A percentile compares a stretch with the other conserved stretches of the same genome.
Conservation (phyloP, 1,284 basidiomycete genomes). For the Ustilago loliicola region DNA sequence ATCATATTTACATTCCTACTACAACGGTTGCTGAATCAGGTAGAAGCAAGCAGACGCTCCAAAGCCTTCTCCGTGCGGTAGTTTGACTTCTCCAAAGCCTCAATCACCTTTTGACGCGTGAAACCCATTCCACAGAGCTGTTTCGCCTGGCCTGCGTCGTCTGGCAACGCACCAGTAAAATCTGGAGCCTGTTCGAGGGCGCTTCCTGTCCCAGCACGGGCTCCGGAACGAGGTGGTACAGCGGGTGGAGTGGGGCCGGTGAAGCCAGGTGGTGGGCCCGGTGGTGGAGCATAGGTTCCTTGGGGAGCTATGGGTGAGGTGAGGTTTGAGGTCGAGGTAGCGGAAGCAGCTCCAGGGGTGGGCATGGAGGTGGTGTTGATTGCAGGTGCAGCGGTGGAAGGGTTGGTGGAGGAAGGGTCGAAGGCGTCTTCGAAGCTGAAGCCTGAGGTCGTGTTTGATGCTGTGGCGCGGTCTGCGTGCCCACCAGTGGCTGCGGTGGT, state of each 20-base stretch:
- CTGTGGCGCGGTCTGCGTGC: constrained; percentile 23
- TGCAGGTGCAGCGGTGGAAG: constrained; percentile 19
- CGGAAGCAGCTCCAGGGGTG: constrained; percentile 14
- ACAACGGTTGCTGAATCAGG: background rate
- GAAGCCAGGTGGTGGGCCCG: constrained; percentile 50
- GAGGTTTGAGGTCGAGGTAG: constrained; percentile 7
- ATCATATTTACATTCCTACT: constrained; percentile 11
- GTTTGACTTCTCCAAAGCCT: constrained; percentile 66
- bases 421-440: constrained; percentile 67
- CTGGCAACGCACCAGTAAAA: constrained; percentile 59
- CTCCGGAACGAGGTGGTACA: constrained; percentile 26
- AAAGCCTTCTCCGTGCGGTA: constrained; percentile 68
- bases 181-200: constrained; percentile 23
- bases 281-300: constrained; percentile 50
- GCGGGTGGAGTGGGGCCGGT: constrained; percentile 17
- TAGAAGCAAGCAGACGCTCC: constrained; percentile 57
- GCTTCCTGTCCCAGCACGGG: constrained; percentile 7
- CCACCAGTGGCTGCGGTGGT: constrained; percentile 2
- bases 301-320: constrained; percentile 21
- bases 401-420: constrained; percentile 26
- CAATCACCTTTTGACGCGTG: constrained; percentile 60
- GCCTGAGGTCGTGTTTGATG: constrained; percentile 45
- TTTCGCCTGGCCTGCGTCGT: constrained; percentile 65
- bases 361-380: background rate
- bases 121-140: constrained; percentile 70